Evolutionary conservation across 208 protist species (phyloP).

Genomic region (Naegleria gruberi): DNA sequence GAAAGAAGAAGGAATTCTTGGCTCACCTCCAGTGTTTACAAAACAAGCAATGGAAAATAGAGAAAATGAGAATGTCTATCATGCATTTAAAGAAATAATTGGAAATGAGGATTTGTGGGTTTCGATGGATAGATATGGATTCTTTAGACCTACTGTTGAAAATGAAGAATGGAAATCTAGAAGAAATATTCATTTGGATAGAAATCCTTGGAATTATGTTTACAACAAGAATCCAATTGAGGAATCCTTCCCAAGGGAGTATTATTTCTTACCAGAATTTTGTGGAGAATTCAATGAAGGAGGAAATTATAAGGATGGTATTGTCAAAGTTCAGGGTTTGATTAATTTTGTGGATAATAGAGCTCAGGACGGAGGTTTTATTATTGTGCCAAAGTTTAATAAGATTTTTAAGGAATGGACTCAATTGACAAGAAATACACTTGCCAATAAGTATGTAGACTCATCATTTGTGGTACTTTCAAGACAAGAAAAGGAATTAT

Average conservation of each 20-base stretch:
- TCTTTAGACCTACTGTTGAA: neutral
- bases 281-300: neutral
- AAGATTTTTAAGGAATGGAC: neutral
- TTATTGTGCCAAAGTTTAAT: neutral
- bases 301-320: neutral
- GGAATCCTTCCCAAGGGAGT: neutral
- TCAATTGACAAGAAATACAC: neutral
- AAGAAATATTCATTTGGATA: neutral
- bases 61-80: neutral
- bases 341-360: conserved; percentile 10
- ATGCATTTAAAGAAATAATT: neutral
- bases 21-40: no score
- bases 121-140: neutral
- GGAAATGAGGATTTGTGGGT: neutral
- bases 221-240: neutral
- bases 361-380: conserved; percentile 18
- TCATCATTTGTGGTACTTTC: neutral
- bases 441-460: neutral
- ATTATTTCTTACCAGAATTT: neutral
- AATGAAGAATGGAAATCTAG: neutral
- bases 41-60: neutral
- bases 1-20: neutral
- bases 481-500: neutral
- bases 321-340: neutral
- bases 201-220: neutral